phyloP scores from a whole-genome alignment of 768 basidiomycete species.

The Dioszegia aurantiaca region DNA sequence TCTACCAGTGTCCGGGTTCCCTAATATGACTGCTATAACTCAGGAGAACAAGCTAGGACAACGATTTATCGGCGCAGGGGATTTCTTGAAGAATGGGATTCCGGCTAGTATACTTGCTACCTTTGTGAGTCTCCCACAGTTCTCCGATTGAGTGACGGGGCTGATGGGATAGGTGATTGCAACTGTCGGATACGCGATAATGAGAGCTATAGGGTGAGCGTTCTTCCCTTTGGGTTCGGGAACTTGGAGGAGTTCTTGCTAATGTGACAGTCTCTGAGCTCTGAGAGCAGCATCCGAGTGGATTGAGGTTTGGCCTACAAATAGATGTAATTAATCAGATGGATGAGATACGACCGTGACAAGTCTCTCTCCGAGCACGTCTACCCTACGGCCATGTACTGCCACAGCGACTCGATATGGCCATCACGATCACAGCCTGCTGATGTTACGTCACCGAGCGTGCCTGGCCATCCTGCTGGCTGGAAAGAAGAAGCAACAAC shows the following conservation, averaged over 20 bases:
- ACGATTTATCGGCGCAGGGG: constrained; percentile 72
- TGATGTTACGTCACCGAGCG: too few relatives aligned
- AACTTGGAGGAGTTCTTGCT: background rate
- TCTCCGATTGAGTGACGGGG: background rate
- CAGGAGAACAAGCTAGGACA: constrained; percentile 94
- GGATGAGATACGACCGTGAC: too few relatives aligned
- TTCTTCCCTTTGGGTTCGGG: too few relatives aligned
- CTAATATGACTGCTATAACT: constrained; percentile 85
- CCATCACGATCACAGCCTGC: too few relatives aligned
- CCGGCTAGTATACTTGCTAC: constrained; percentile 90
- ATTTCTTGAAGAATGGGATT: constrained; percentile 90
- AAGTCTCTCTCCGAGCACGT: too few relatives aligned
- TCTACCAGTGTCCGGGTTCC: constrained; percentile 98
- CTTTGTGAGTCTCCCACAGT: constrained; percentile 57
- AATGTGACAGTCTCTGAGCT: background rate
- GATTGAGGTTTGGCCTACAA: too few relatives aligned
- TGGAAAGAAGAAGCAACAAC: too few relatives aligned
- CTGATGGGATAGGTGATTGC: constrained; percentile 64
- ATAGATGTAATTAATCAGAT: too few relatives aligned
- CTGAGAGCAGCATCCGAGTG: background rate
- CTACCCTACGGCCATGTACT: too few relatives aligned
- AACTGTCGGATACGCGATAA: constrained; percentile 74
- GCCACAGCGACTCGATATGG: too few relatives aligned
- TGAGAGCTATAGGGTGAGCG: constrained; percentile 29
- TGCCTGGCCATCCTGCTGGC: too few relatives aligned